phyloP scores from a whole-genome alignment of 352 stramenopile genomes.

The Phytophthora cryptogea region DNA sequence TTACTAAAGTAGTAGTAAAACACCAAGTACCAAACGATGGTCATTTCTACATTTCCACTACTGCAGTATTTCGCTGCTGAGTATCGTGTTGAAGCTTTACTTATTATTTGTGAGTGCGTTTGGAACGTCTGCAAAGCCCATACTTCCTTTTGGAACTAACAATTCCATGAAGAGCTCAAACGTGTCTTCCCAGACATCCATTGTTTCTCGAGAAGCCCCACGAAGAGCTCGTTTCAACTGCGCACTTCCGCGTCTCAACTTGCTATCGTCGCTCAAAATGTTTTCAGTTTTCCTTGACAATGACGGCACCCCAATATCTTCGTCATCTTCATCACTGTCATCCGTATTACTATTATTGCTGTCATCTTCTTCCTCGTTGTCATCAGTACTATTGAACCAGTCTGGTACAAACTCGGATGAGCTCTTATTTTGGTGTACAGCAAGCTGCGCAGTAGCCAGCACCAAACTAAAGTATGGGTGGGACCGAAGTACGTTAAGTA shows the following conservation, averaged over 20 bases:
- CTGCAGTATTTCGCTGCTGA: no score
- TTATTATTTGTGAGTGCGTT: not conserved
- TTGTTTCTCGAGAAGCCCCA: conserved; percentile 21
- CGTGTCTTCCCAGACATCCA: conserved; percentile 38
- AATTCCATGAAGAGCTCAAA: conserved; percentile 59
- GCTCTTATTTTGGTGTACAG: conserved; percentile 39
- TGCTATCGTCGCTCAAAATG: conserved; percentile 6
- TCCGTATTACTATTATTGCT: conserved; percentile 3
- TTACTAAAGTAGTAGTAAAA: conserved; percentile 5
- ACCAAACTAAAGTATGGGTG: conserved; percentile 53
- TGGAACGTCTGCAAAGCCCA: conserved; percentile 11
- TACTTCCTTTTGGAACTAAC: conserved; percentile 44
- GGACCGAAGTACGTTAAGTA: conserved; percentile 45
- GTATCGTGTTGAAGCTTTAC: not conserved
- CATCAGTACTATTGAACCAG: conserved; percentile 13
- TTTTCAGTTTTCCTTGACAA: not conserved
- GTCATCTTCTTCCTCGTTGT: conserved; percentile 17
- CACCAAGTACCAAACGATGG: no score
- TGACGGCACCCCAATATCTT: not conserved
- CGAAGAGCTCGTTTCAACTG: conserved; percentile 21
- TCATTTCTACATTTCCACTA: no score
- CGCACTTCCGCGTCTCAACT: conserved; percentile 12
- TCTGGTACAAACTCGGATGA: conserved; percentile 34
- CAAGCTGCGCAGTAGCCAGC: conserved; percentile 46
- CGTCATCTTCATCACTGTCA: conserved; percentile 2